These are phyloP conservation scores for Wickerhamomyces sydowiorum DNA, from an alignment of 805 yeast species.

Conservation along the genomic window DNA sequence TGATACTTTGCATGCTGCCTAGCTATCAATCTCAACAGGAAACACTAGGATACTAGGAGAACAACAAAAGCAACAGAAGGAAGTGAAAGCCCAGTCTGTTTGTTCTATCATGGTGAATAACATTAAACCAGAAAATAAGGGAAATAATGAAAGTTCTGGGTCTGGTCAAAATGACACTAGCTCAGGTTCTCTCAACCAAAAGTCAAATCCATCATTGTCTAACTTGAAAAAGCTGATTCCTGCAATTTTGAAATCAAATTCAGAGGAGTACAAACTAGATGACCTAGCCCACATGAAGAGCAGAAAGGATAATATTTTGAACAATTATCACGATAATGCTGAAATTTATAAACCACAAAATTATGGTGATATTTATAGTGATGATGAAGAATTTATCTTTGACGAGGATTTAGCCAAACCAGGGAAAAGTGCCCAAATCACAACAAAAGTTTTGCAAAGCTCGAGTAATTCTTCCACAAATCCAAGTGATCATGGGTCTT, in stretches of 20 bases:
- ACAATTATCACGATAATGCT: constrained; percentile 4
- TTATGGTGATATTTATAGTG: constrained; percentile 9
- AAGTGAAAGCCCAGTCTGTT: no score
- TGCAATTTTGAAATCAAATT: background rate
- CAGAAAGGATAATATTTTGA: background rate
- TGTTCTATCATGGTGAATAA: no score
- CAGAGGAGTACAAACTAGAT: background rate
- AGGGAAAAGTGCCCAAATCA: background rate
- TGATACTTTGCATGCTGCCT: no score
- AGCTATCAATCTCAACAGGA: no score
- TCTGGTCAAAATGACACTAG: no score
- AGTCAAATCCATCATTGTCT: background rate
- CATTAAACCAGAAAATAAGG: no score
- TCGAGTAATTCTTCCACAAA: background rate
- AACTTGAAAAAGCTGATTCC: no score
- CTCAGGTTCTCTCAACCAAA: no score
- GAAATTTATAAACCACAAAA: constrained; percentile 6
- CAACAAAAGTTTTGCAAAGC: background rate
- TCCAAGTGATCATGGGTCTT: background rate
- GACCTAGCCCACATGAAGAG: background rate
- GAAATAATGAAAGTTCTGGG: no score
- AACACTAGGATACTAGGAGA: no score
- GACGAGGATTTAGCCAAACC: background rate
- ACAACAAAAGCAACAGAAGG: no score
- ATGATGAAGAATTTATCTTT: constrained; percentile 11